Percentiles rank a stretch among this genome's conserved stretches.
Evolutionary conservation across 2,329 filamentous ascomycete species (phyloP).

Genomic region (Neonectria magnoliae): DNA sequence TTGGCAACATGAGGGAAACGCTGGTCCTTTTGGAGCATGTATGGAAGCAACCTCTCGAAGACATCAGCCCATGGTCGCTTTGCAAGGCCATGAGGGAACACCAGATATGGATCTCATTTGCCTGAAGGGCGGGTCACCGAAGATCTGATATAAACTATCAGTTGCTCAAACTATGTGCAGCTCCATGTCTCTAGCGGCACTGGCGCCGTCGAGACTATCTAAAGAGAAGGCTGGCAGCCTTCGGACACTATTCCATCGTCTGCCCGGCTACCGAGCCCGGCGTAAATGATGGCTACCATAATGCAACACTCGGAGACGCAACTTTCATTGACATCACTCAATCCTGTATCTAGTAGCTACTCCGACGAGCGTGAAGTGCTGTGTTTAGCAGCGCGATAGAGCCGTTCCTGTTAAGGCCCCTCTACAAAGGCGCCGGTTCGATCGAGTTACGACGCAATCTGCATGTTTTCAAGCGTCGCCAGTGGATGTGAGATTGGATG

Average conservation of each 20-base stretch:
- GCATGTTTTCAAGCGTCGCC: no score
- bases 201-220: background rate
- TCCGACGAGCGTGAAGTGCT: background rate
- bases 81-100: constrained; percentile 57
- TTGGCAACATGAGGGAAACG: constrained; percentile 58
- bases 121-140: constrained; percentile 40
- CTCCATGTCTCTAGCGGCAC: background rate
- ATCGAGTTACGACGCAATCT: no score
- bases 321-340: no score
- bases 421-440: background rate
- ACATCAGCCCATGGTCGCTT: constrained; percentile 55
- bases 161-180: background rate
- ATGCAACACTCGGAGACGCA: background rate
- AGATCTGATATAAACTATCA: background rate
- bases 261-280: background rate
- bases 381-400: background rate
- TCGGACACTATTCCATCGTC: background rate
- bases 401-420: background rate
- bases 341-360: background rate
- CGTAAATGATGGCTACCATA: background rate
- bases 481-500: no score
- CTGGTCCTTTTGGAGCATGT: constrained; percentile 53
- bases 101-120: constrained; percentile 61
- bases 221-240: background rate
- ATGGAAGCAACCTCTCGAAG: constrained; percentile 48